Evolutionary conservation across 345 rosid species (phyloP).

Genomic region (Mercurialis annua): DNA sequence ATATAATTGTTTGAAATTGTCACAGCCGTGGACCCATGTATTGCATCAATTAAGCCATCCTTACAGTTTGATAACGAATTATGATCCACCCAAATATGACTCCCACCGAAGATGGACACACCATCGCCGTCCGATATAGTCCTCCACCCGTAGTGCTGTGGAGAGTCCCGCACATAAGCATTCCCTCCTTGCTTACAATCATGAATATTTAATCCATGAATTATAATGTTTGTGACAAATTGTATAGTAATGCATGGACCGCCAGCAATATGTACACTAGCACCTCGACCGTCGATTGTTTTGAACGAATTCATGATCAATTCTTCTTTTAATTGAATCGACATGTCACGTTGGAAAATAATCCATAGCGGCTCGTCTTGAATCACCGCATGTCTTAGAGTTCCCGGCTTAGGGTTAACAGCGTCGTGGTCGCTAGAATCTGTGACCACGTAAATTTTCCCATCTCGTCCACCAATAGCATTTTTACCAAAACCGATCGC

Average conservation of each 20-base stretch:
- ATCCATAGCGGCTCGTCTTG: conserved; percentile 37
- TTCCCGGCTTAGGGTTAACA: conserved; percentile 28
- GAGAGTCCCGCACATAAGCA: conserved; percentile 31
- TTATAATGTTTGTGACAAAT: conserved; percentile 29
- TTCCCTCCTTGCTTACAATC: conserved; percentile 35
- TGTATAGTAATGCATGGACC: conserved; percentile 32
- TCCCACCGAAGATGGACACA: conserved; percentile 29
- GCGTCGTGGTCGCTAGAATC: conserved; percentile 23
- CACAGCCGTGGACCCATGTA: conserved; percentile 29
- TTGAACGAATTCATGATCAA: conserved; percentile 33
- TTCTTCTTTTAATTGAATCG: conserved; percentile 25
- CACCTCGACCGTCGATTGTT: conserved; percentile 31
- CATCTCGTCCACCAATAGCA: conserved; percentile 31
- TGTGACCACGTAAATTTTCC: conserved; percentile 27
- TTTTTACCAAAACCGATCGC: conserved; percentile 32
- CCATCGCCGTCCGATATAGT: conserved; percentile 34
- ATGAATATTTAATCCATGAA: conserved; percentile 29
- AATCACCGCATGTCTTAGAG: conserved; percentile 27
- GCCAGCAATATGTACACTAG: conserved; percentile 28
- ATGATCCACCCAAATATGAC: conserved; percentile 31
- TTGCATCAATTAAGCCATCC: conserved; percentile 26
- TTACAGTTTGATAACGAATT: conserved; percentile 22
- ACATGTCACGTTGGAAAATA: conserved; percentile 28
- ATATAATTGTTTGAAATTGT: conserved; percentile 32
- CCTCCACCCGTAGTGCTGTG: conserved; percentile 30